These are phyloP conservation scores for Fusarium floridanum DNA, from an alignment of 2,329 filamentous ascomycete species.

Conservation along the genomic window DNA sequence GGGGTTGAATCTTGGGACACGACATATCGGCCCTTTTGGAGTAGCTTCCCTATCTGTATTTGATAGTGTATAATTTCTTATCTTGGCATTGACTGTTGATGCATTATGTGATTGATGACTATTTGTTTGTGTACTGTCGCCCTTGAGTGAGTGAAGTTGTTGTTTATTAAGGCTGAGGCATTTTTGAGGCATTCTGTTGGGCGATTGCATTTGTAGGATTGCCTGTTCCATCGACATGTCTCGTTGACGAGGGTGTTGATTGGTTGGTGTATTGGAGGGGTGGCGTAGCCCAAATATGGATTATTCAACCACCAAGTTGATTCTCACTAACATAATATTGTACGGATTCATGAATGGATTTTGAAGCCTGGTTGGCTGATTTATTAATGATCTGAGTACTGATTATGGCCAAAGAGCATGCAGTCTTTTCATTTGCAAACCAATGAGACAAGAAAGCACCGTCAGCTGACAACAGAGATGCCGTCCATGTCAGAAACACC, in stretches of 20 bases:
- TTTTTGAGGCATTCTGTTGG: background rate
- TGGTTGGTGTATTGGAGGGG: conserved; percentile 3
- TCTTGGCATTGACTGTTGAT: conserved; percentile 27
- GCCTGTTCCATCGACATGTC: conserved; percentile 28
- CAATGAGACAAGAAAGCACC: background rate
- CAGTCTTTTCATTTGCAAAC: background rate
- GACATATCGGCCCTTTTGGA: conserved; percentile 41
- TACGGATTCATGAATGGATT: background rate
- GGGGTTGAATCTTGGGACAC: conserved; percentile 41
- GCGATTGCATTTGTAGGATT: conserved; percentile 24
- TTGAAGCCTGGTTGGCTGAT: background rate
- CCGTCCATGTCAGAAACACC: background rate
- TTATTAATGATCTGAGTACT: background rate
- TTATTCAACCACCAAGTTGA: background rate
- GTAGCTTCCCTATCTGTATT: conserved; percentile 52
- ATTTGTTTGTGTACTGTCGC: background rate
- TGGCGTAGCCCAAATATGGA: conserved; percentile 1
- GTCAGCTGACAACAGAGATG: background rate
- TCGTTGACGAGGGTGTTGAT: conserved; percentile 10
- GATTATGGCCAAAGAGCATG: background rate
- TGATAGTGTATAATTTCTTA: conserved; percentile 55
- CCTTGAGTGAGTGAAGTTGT: background rate
- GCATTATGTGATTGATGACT: conserved; percentile 1
- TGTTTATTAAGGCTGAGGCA: background rate
- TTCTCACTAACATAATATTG: background rate